Percentiles rank a stretch among this genome's conserved stretches.
phyloP scores from a whole-genome alignment of 1,139 yeast species.

The Kluyveromyces sp. region DNA sequence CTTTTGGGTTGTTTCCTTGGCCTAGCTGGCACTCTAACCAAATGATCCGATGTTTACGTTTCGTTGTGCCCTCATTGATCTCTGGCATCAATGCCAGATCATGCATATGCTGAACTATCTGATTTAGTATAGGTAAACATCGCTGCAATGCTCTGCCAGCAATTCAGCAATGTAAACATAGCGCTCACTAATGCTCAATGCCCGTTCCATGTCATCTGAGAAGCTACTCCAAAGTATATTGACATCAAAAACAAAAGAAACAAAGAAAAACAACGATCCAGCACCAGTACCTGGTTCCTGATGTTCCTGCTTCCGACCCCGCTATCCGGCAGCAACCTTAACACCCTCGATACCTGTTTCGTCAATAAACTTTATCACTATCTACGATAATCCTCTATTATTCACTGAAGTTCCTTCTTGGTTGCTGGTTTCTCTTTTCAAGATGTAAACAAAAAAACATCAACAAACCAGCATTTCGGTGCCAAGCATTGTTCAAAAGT shows the following conservation, averaged over 20 bases:
- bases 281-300: not conserved
- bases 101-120: not conserved
- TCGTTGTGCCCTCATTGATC: not conserved
- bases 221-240: not conserved
- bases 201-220: too few species aligned
- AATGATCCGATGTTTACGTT: not conserved
- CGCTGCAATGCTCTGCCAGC: not conserved
- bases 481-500: not conserved
- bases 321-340: not conserved
- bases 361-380: not conserved
- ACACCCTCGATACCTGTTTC: not conserved
- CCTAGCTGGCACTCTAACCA: too few species aligned
- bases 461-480: not conserved
- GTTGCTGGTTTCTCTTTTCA: not conserved
- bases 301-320: not conserved
- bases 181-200: too few species aligned
- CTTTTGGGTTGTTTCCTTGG: too few species aligned
- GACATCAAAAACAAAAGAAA: not conserved
- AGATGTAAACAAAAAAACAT: constrained; percentile 2
- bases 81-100: not conserved
- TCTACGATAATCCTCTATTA: not conserved
- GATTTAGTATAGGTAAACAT: not conserved
- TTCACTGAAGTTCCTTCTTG: not conserved
- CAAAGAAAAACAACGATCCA: not conserved
- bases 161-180: not conserved